Conservation (phyloP, 1,284 basidiomycete genomes). For the Rhizopogon hawkerae region DNA sequence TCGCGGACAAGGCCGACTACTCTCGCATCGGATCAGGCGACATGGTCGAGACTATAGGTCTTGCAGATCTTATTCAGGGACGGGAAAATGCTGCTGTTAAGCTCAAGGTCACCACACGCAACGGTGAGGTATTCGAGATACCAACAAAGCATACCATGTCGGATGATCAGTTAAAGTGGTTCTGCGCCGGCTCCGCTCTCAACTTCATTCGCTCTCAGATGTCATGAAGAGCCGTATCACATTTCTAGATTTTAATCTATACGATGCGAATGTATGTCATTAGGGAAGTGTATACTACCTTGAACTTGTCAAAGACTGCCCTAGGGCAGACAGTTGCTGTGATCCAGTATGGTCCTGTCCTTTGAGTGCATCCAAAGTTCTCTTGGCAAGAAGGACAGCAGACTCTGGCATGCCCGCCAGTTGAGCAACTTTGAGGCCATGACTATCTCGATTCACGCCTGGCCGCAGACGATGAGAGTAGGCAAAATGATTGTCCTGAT, state of each 20-base stretch:
- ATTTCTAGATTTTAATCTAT: constrained; percentile 3
- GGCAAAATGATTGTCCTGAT: constrained; percentile 63
- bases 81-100: constrained; percentile 44
- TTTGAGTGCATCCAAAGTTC: constrained; percentile 38
- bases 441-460: constrained; percentile 87
- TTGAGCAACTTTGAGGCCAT: constrained; percentile 87
- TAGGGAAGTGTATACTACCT: not conserved
- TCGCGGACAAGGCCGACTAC: constrained; percentile 82
- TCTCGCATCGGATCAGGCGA: constrained; percentile 76
- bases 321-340: constrained; percentile 21
- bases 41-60: constrained; percentile 24
- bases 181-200: constrained; percentile 78
- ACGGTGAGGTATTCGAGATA: constrained; percentile 61
- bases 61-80: constrained; percentile 45
- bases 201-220: constrained; percentile 70
- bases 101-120: constrained; percentile 63
- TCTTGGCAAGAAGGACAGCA: constrained; percentile 51
- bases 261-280: not conserved
- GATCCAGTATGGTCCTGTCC: constrained; percentile 15
- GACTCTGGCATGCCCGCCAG: constrained; percentile 76
- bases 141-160: constrained; percentile 83
- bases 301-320: constrained; percentile 17
- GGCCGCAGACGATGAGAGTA: constrained; percentile 78
- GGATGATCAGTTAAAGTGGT: constrained; percentile 80
- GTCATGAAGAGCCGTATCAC: constrained; percentile 9